These are phyloP conservation scores for Neurospora hispaniola DNA, from an alignment of 495 filamentous ascomycete species.

Conservation along the genomic window DNA sequence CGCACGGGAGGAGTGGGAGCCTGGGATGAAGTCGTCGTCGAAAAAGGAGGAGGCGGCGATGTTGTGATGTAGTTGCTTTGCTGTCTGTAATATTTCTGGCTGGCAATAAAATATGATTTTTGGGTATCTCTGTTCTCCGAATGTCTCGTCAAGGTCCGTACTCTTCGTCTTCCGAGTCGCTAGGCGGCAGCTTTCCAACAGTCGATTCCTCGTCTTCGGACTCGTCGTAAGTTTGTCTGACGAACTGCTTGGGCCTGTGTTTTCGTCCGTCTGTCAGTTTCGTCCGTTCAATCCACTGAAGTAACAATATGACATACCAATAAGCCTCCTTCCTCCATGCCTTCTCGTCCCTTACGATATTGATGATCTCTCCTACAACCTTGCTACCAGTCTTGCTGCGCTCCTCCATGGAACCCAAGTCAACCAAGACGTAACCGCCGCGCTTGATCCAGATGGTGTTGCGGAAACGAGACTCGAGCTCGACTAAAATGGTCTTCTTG, in stretches of 20 bases:
- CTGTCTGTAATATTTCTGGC: neutral
- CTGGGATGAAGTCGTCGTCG: neutral
- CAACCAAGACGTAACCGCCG: conserved; percentile 76
- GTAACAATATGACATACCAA: conserved; percentile 47
- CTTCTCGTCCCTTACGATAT: conserved; percentile 86
- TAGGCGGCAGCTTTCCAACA: conserved; percentile 73
- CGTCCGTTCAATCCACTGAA: neutral
- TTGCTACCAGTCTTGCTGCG: conserved; percentile 64
- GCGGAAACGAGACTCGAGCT: conserved; percentile 72
- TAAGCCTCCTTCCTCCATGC: conserved; percentile 82
- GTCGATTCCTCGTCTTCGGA: conserved; percentile 59
- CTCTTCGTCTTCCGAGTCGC: conserved; percentile 50
- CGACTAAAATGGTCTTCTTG: conserved; percentile 52
- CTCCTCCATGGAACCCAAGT: conserved; percentile 50
- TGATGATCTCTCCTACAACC: conserved; percentile 80
- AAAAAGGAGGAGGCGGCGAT: conserved; percentile 16
- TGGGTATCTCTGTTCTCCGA: neutral
- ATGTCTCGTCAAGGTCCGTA: conserved; percentile 20
- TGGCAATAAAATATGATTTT: neutral
- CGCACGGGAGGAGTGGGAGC: conserved; percentile 32
- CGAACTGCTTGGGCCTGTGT: conserved; percentile 73
- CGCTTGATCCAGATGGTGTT: conserved; percentile 85
- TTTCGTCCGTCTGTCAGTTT: conserved; percentile 9
- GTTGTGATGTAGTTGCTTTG: conserved; percentile 4
- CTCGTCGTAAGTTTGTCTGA: conserved; percentile 46